These are phyloP conservation scores for Quercus tomentella DNA, from an alignment of 331 rosid genomes.

Conservation along the genomic window DNA sequence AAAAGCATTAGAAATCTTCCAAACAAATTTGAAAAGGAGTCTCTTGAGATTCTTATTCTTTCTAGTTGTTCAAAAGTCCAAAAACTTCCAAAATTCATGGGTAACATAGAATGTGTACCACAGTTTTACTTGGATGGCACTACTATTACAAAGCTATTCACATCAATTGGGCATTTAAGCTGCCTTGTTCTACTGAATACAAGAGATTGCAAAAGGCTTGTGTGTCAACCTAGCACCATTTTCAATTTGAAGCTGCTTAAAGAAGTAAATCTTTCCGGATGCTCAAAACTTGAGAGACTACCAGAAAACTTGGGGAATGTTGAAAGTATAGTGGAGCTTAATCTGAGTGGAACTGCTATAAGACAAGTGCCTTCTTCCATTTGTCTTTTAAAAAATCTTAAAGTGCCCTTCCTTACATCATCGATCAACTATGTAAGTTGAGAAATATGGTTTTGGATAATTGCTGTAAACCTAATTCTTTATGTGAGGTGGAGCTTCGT, in stretches of 20 bases:
- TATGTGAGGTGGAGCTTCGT: too few species aligned
- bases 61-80: conserved; percentile 15
- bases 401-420: too few species aligned
- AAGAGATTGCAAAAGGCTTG: conserved; percentile 1
- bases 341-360: conserved; percentile 5
- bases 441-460: too few species aligned
- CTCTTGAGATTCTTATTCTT: too few species aligned
- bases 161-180: too few species aligned
- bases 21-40: too few species aligned
- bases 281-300: conserved; percentile 8
- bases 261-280: conserved; percentile 15
- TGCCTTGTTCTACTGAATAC: background rate
- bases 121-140: background rate
- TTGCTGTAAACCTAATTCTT: too few species aligned
- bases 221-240: background rate
- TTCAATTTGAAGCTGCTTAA: conserved; percentile 14
- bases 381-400: too few species aligned
- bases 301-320: background rate
- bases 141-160: too few species aligned
- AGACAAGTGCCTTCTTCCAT: too few species aligned
- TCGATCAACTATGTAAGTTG: too few species aligned
- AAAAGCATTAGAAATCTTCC: too few species aligned
- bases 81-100: conserved; percentile 15
- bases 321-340: conserved; percentile 14
- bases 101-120: background rate